Evolutionary conservation across 257 asterid species (phyloP).

Genomic region (Scutellaria galericulata): DNA sequence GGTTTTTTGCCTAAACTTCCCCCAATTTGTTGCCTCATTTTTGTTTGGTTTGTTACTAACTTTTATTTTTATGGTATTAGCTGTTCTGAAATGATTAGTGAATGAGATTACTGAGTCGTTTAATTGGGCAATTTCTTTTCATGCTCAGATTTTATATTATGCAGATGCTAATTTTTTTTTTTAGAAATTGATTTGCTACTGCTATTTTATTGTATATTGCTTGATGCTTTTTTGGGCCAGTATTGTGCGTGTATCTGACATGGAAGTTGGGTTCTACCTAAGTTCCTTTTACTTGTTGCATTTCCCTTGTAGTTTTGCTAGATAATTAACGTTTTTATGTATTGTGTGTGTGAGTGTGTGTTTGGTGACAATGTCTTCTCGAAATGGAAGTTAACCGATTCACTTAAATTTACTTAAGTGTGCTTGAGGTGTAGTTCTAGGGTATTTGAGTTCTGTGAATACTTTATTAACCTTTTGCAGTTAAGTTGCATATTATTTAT

Average conservation of each 20-base stretch:
- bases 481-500: background rate
- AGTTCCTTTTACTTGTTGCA: background rate
- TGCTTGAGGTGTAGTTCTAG: background rate
- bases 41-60: background rate
- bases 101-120: constrained; percentile 19
- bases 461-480: background rate
- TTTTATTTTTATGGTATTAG: background rate
- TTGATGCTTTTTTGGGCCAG: background rate
- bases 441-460: background rate
- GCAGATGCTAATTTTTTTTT: constrained; percentile 9
- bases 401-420: background rate
- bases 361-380: too few relatives aligned
- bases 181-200: constrained; percentile 11
- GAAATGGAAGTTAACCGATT: too few relatives aligned
- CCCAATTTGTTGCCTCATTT: background rate
- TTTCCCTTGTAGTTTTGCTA: constrained; percentile 2
- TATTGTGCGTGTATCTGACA: background rate
- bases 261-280: constrained; percentile 4
- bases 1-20: constrained; percentile 41
- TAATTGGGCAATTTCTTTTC: background rate
- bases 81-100: constrained; percentile 13
- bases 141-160: background rate
- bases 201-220: constrained; percentile 8
- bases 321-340: constrained; percentile 12
- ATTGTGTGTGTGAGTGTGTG: background rate